phyloP scores from a whole-genome alignment of 768 basidiomycete genomes.

The Serpula lacrymans region DNA sequence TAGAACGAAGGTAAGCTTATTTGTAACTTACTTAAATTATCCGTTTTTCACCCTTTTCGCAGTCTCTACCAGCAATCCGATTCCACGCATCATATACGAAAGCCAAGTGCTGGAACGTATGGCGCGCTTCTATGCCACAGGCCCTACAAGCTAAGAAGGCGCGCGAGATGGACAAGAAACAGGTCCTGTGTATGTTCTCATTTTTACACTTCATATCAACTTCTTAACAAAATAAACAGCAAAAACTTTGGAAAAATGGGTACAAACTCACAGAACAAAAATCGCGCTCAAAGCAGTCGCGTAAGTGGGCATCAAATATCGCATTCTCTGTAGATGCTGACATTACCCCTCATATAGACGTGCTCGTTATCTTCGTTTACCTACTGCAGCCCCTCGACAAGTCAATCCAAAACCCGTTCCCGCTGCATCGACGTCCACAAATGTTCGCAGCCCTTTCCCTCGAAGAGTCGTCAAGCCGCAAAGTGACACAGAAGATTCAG shows the following conservation, averaged over 20 bases:
- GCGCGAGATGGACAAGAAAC: slow-evolving; percentile 52
- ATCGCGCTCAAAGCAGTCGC: slow-evolving; percentile 77
- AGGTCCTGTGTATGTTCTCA: slow-evolving; percentile 52
- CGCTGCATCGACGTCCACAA: slow-evolving; percentile 19
- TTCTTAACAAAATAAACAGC: slow-evolving; percentile 33
- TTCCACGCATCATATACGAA: slow-evolving; percentile 66
- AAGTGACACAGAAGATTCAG: slow-evolving; percentile 30
- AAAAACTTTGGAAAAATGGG: slow-evolving; percentile 60
- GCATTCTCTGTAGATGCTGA: slow-evolving; percentile 11
- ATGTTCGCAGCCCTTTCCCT: slow-evolving; percentile 29
- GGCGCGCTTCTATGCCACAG: slow-evolving; percentile 69
- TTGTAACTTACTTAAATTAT: slow-evolving; percentile 1
- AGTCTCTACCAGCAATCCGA: slow-evolving; percentile 79
- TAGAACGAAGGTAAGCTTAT: slow-evolving; percentile 58
- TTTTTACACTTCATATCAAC: slow-evolving; percentile 5
- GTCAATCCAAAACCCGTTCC: slow-evolving; percentile 22
- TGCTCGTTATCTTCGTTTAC: slow-evolving; percentile 76
- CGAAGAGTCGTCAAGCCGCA: slow-evolving; percentile 22
- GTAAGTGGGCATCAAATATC: slow-evolving; percentile 62
- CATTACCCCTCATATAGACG: slow-evolving; percentile 44
- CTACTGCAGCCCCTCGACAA: slow-evolving; percentile 47
- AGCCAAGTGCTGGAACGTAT: slow-evolving; percentile 56
- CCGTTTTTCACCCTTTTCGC: slow-evolving; percentile 8
- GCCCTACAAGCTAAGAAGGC: slow-evolving; percentile 65
- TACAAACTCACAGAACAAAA: slow-evolving; percentile 64